Evolutionary conservation across 768 basidiomycete genomes (phyloP).

Genomic region (Boletellus emodensis): DNA sequence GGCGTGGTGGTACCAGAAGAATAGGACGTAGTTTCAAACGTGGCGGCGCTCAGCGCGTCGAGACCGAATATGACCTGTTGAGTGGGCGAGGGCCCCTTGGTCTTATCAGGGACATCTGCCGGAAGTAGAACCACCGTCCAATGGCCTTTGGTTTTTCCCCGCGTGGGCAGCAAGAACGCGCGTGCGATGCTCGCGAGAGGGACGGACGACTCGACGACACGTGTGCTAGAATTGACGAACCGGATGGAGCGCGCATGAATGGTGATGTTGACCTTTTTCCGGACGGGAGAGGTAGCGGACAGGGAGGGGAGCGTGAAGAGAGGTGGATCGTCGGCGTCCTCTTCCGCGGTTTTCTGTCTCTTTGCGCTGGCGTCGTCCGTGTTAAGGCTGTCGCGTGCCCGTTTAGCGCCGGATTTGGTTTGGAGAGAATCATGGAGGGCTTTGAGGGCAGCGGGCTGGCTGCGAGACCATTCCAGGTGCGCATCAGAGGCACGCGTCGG

Average conservation of each 20-base stretch:
- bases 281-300: constrained; percentile 35
- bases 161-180: constrained; percentile 69
- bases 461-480: constrained; percentile 22
- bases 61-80: constrained; percentile 69
- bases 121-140: constrained; percentile 69
- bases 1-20: constrained; percentile 17
- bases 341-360: constrained; percentile 16
- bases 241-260: constrained; percentile 48
- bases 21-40: constrained; percentile 44
- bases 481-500: constrained; percentile 13
- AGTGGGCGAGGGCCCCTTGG: constrained; percentile 33
- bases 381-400: constrained; percentile 18
- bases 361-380: constrained; percentile 11
- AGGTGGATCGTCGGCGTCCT: constrained; percentile 38
- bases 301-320: constrained; percentile 59
- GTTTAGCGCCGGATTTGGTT: constrained; percentile 16
- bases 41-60: constrained; percentile 50
- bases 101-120: constrained; percentile 47
- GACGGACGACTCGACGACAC: constrained; percentile 46
- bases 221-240: constrained; percentile 49
- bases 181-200: constrained; percentile 50
- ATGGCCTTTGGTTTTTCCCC: constrained; percentile 66
- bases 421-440: constrained; percentile 17
- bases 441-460: constrained; percentile 20
- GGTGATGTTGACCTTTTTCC: constrained; percentile 48